Evolutionary conservation across 1,284 basidiomycete genomes (phyloP), one percentile per base, ranked within the genome.

Genomic region (Sporisorium reilianum): DNA sequence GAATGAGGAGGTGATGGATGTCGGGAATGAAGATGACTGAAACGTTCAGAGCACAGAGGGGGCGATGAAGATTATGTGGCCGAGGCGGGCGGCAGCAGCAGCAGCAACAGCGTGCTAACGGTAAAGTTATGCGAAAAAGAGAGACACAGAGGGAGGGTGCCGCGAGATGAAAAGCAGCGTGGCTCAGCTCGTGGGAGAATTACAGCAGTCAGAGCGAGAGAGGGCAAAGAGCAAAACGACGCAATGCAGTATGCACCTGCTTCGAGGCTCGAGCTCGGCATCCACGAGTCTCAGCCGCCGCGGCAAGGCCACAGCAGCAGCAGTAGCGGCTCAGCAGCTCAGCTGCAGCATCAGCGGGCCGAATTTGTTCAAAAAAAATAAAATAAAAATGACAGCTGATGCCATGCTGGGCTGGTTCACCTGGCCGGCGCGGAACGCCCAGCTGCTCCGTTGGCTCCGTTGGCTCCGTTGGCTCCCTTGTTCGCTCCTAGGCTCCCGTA

Each of bases 141-240:
- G 36, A 32, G 36, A 36, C 32, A 45, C 32, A 41, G 26, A 44
- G n/a, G 22, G 36, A 49, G 61, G 26, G 26, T 45, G 42, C n/a
- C 44, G 50, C 32, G 38, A 66, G 49, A 58, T 56, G 64, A 59
- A 58, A 58, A 59, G 53, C 38, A 57, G 57, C 64, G 57, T 60
- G 57, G 64, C 64, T 60, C 55, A 59, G 57, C 63, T 66, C 64
- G 57, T 60, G 64, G 57, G 57, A 49, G 63, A 22, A 46, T n/a
- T n/a, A n/a, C n/a, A n/a, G n/a, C n/a, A 18, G n/a, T 38, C 18
- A n/a, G 48, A 50, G 30, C 20, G 23, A 18, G 25, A 25, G 48
- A 50, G 30, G 20, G 23, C 22, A 23, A 41, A 18, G n/a, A 20
- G 41, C 6, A 12, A 42, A 32, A 30, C 30, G 10, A 50, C 30